These are phyloP conservation scores for Ceratocystis destructans DNA, from an alignment of 2,329 filamentous ascomycete species.

Conservation along the genomic window DNA sequence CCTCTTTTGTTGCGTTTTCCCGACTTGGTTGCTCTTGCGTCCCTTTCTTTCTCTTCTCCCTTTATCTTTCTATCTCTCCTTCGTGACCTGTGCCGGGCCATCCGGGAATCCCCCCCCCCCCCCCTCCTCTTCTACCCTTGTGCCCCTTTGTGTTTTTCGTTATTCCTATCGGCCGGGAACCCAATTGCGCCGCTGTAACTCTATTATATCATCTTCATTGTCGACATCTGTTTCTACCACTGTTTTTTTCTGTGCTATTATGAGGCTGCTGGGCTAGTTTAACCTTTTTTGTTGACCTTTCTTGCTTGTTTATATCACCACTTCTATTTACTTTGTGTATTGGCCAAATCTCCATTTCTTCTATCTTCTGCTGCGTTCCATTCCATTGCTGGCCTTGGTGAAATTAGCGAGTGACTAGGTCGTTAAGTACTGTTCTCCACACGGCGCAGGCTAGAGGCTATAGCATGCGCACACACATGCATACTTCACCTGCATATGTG, in stretches of 20 bases:
- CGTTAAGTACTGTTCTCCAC: neutral
- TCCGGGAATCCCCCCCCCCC: neutral
- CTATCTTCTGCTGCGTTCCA: neutral
- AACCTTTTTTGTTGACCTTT: neutral
- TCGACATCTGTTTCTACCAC: neutral
- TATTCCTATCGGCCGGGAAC: slow-evolving; percentile 14
- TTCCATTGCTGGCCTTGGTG: too few relatives aligned
- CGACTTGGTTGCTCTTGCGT: too few relatives aligned
- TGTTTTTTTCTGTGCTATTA: neutral
- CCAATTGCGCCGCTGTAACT: slow-evolving; percentile 18
- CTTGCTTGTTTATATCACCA: slow-evolving; percentile 4
- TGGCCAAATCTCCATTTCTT: neutral
- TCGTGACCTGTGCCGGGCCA: neutral
- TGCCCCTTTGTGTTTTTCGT: neutral
- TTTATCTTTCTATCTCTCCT: slow-evolving; percentile 13
- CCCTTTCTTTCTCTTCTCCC: neutral
- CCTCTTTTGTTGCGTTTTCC: too few relatives aligned
- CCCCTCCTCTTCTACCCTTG: slow-evolving; percentile 16
- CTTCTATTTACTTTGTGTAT: neutral
- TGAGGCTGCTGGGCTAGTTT: neutral
- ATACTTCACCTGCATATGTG: neutral
- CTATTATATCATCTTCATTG: slow-evolving; percentile 10
- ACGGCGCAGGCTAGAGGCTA: neutral
- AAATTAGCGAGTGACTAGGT: neutral
- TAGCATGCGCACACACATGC: neutral